A percentile compares a stretch with the other conserved stretches of the same genome.
phyloP scores from a whole-genome alignment of 768 basidiomycete species.

The Obba rivulosa region DNA sequence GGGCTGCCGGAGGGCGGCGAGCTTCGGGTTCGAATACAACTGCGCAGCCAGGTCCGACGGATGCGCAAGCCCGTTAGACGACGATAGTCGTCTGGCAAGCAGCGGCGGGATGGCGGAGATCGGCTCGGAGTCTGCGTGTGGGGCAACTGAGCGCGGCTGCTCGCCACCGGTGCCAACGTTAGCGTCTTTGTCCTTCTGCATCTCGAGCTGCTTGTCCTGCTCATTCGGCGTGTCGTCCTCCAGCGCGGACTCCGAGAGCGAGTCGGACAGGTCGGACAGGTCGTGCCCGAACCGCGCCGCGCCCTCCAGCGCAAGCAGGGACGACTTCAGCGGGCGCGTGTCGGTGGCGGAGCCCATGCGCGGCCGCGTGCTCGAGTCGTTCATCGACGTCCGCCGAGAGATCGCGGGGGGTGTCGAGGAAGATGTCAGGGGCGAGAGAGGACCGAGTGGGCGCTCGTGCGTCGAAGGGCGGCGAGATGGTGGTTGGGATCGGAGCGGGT shows the following conservation, averaged over 20 bases:
- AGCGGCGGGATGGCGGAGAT: slow-evolving; percentile 5
- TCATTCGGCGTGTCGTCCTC: slow-evolving; percentile 40
- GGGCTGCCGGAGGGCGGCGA: slow-evolving; percentile 41
- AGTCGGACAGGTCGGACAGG: slow-evolving; percentile 33
- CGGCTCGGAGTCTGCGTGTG: background rate
- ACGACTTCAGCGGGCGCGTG: slow-evolving; percentile 9
- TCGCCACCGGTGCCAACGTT: background rate
- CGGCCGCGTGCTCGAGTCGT: slow-evolving; percentile 8
- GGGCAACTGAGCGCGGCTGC: too few species aligned
- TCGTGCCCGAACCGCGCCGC: slow-evolving; percentile 24
- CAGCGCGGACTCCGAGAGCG: slow-evolving; percentile 47
- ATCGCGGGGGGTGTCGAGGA: slow-evolving; percentile 2
- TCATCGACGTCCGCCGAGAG: slow-evolving; percentile 1
- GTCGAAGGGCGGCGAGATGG: slow-evolving; percentile 14
- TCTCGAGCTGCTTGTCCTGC: slow-evolving; percentile 14
- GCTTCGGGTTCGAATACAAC: slow-evolving; percentile 40
- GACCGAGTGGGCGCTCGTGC: slow-evolving; percentile 7
- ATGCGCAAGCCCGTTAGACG: slow-evolving; percentile 20
- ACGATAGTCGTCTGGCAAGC: slow-evolving; percentile 8
- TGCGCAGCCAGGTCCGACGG: slow-evolving; percentile 39
- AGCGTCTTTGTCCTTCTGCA: background rate
- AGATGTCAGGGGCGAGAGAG: background rate
- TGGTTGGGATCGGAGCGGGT: slow-evolving; percentile 2
- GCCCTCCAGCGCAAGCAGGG: slow-evolving; percentile 16
- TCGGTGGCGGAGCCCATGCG: slow-evolving; percentile 10